Evolutionary conservation across 108 stramenopile genomes (phyloP).

Genomic region (Skeletonema potamos): DNA sequence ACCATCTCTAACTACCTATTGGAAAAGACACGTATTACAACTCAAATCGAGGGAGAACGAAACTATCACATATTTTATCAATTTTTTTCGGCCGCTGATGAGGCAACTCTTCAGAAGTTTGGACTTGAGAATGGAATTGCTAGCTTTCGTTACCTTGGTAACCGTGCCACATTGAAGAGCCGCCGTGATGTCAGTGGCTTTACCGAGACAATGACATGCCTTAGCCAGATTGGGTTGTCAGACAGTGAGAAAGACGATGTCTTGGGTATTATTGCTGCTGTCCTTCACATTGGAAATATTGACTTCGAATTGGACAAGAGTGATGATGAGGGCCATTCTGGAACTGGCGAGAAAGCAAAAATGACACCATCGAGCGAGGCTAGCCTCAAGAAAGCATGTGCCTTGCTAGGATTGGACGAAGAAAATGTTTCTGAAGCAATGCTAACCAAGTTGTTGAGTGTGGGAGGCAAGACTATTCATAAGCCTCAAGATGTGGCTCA

Average conservation of each 20-base stretch:
- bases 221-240: conserved; percentile 63
- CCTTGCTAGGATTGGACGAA: conserved; percentile 70
- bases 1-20: conserved; percentile 88
- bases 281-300: conserved; percentile 92
- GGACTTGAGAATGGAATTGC: conserved; percentile 55
- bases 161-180: conserved; percentile 43
- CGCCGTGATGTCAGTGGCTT: conserved; percentile 60
- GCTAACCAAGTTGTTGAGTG: conserved; percentile 71
- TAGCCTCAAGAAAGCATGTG: conserved; percentile 66
- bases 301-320: conserved; percentile 68
- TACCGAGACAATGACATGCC: conserved; percentile 70
- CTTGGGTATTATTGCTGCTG: conserved; percentile 81
- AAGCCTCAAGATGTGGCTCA: conserved; percentile 75
- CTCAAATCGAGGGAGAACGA: conserved; percentile 90
- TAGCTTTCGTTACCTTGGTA: conserved; percentile 68
- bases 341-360: conserved; percentile 49
- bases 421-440: conserved; percentile 71
- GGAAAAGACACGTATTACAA: conserved; percentile 92
- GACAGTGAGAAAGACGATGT: conserved; percentile 60
- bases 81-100: conserved; percentile 69
- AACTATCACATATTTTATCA: conserved; percentile 99
- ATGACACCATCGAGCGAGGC: conserved; percentile 48
- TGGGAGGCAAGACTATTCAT: conserved; percentile 81
- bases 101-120: conserved; percentile 55
- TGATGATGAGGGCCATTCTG: conserved; percentile 33